Base-by-base conservation (phyloP, 202 grass and related monocot genomes). In the Setaria italica region DNA sequence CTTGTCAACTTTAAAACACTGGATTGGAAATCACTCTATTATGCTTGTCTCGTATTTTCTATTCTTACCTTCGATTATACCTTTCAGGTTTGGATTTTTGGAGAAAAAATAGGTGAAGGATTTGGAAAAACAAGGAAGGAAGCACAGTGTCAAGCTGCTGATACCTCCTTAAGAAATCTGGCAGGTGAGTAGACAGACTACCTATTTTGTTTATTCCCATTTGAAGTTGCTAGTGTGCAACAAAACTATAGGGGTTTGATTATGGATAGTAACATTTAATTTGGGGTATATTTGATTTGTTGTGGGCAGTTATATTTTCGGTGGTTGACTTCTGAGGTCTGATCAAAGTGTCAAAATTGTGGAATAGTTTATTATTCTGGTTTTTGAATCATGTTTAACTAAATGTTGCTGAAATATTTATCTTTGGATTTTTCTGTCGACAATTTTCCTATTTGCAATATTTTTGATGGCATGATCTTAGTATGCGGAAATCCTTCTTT, bases 51-150 rank as follows among this genome's bases (percentile, higher is more conserved):
- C 19, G 50, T 57, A 33, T 66, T 58, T 84, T 34, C 33, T 73
- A 35, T 57, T 74, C 17, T 11, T 58, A 55, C 17, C 11, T 83
- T 87, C 60, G 32, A 55, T 11, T 70, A 85, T 60, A 19, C 78
- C 69, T 91, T 84, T 71, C 82, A 94, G 95, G 89, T 97, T 90
- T 93, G 95, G 92, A 81, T 97, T 90, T 74, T 97, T 63, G 95
- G 95, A 88, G 92, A 91, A 86, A 97, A 94, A 59, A 53, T 97
- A 65, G 95, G 95, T 80, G 90, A 93, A 91, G 95, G 89, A 79
- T 82, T 88, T 85, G 92, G 95, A 77, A 93, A 77, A 94, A 93
- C 92, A 63, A 97, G 95, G 80, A 97, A 90, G 82, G 87, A 94
- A 85, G 95, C 95, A 5, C 92, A 88, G 37, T 73, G 33, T 5